These are phyloP conservation scores for Globisporangium okanoganense DNA, from an alignment of 352 stramenopile genomes.

Conservation along the genomic window DNA sequence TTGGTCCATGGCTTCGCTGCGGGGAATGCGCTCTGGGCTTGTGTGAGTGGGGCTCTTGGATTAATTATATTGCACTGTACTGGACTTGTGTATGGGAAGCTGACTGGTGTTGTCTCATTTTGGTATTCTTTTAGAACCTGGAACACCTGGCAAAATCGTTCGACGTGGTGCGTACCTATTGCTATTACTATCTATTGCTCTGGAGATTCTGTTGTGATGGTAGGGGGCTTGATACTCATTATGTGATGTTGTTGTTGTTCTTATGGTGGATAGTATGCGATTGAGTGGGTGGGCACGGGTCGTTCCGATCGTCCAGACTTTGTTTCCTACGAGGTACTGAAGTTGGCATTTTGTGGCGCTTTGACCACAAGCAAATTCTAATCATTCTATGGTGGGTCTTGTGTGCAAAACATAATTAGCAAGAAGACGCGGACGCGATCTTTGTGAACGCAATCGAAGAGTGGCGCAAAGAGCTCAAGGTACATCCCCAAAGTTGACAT, in stretches of 20 bases:
- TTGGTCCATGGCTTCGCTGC: conserved; percentile 62
- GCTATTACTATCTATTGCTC: not conserved
- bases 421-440: conserved; percentile 51
- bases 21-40: conserved; percentile 67
- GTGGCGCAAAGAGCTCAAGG: conserved; percentile 58
- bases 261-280: conserved; percentile 38
- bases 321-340: conserved; percentile 43
- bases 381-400: not conserved
- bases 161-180: conserved; percentile 39
- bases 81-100: too few species aligned
- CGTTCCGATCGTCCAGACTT: conserved; percentile 60
- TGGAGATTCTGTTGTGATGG: too few species aligned
- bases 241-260: not conserved
- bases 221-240: not conserved
- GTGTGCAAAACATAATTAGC: conserved; percentile 18
- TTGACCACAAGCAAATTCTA: too few species aligned
- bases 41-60: conserved; percentile 24
- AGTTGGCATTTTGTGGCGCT: not conserved
- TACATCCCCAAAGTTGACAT: too few species aligned
- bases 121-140: conserved; percentile 40
- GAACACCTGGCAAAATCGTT: conserved; percentile 51
- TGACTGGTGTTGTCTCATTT: not conserved
- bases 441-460: conserved; percentile 57
- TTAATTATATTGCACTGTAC: not conserved
- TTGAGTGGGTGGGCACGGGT: conserved; percentile 67